Conservation (phyloP, 2,329 filamentous ascomycete species). For the Zymoseptoria pseudotritici region DNA sequence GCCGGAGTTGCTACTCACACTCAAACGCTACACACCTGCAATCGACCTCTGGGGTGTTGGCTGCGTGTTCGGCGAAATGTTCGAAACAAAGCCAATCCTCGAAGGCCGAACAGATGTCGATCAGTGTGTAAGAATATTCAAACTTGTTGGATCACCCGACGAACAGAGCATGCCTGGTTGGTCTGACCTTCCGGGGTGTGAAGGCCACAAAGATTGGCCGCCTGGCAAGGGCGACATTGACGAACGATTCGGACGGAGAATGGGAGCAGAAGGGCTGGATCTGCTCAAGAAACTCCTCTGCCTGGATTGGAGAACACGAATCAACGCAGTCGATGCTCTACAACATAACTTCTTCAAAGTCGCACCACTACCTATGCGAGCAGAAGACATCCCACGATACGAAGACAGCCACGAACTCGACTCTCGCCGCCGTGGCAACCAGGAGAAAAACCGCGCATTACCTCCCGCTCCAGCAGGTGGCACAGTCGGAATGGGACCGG, state of each 20-base stretch:
- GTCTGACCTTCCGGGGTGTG: constrained; percentile 72
- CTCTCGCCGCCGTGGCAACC: constrained; percentile 64
- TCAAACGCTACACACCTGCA: constrained; percentile 89
- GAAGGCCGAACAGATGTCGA: constrained; percentile 81
- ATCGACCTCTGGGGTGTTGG: constrained; percentile 98
- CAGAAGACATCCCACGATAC: constrained; percentile 82
- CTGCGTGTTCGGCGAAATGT: constrained; percentile 99
- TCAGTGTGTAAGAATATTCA: constrained; percentile 90
- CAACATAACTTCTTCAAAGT: constrained; percentile 87
- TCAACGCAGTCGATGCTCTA: constrained; percentile 90
- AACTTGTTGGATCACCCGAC: constrained; percentile 80
- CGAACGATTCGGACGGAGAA: constrained; percentile 54
- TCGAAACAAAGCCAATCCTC: constrained; percentile 85
- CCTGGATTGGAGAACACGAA: constrained; percentile 79
- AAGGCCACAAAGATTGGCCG: constrained; percentile 59
- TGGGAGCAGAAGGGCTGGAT: constrained; percentile 61
- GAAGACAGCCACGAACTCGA: constrained; percentile 97
- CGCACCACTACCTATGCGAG: constrained; percentile 67
- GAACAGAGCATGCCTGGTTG: constrained; percentile 92
- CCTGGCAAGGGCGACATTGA: constrained; percentile 58
- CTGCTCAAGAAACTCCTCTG: constrained; percentile 75
- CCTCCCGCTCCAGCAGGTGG: constrained; percentile 89
- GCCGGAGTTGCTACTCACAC: constrained; percentile 79
- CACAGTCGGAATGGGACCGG: constrained; percentile 67
- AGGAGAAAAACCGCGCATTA: constrained; percentile 73